Base-by-base conservation (phyloP, 352 stramenopile species). In the Lagenidium sp. region DNA sequence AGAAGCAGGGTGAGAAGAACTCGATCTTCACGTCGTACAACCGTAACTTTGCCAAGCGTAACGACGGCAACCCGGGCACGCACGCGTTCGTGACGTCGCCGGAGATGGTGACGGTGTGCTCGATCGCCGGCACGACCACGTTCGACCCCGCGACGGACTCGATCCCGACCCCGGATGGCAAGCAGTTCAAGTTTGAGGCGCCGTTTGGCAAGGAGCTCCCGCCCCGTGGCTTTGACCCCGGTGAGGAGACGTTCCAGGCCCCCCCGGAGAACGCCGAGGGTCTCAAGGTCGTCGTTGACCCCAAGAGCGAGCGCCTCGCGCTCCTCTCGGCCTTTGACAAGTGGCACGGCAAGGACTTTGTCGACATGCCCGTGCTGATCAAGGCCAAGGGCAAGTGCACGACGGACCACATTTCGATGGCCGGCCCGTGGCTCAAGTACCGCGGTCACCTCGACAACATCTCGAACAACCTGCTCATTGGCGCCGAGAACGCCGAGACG, bases 301-400 rank as follows among this genome's bases (percentile, higher is more conserved):
- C 75, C 6, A 73, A 79, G 22, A 95, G 81, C 47, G 75, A 94
- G 19, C 82, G 87, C 65, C 73, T 97, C 19, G 82, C 86, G 25
- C 74, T 97, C 16, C 64, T 97, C 22, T 60, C 77, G 47, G 58
- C 87, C 12, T 97, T 97, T 57, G 73, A 94, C 46, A 65, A 66
- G 43, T 97, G 87, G 87, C 63, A 85, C 53, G 87, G 87, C 37
- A 86, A 94, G 63, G 85, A 96, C 63, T 64, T 96, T 22, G 65
- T 71, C 38, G 57, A 79, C 54, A 72, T 96, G 64, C 82, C 78
- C 18, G 85, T 97, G 54, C 63, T 97, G 40, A 96, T 97, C 63
- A 97, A 97, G 77, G 85, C 87, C 35, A 94, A 96, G 82, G 88
- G 88, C 61, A 97, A 97, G 73, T 97, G 88, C 85, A 97, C 88